These are phyloP conservation scores for Dryas drummondii DNA, from an alignment of 306 rosid species.

Conservation along the genomic window DNA sequence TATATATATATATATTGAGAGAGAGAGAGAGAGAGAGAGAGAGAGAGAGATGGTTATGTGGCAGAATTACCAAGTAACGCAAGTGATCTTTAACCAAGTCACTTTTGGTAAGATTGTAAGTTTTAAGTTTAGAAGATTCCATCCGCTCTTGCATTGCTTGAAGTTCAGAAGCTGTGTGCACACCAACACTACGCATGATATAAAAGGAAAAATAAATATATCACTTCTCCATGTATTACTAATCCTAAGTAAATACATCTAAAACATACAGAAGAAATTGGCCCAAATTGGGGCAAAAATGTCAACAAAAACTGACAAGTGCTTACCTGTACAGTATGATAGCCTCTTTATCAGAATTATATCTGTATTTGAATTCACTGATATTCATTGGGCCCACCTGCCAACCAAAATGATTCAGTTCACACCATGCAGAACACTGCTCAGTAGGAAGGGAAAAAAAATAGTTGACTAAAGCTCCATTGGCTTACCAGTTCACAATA, in stretches of 20 bases:
- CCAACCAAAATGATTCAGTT: conserved; percentile 26
- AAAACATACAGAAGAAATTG: not conserved
- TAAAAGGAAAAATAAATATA: conserved; percentile 8
- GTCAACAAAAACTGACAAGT: not conserved
- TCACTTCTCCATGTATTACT: not conserved
- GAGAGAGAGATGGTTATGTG: not conserved
- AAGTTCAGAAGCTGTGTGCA: conserved; percentile 73
- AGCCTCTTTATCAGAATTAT: conserved; percentile 53
- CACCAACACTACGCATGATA: conserved; percentile 68
- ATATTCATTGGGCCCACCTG: conserved; percentile 85
- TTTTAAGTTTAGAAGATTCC: conserved; percentile 61
- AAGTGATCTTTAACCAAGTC: conserved; percentile 93
- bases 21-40: not conserved
- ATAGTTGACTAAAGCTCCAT: conserved; percentile 3
- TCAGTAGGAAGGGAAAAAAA: not conserved
- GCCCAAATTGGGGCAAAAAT: not conserved
- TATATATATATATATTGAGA: not conserved
- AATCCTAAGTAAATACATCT: not conserved
- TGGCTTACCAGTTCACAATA: conserved; percentile 75
- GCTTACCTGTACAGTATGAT: conserved; percentile 81
- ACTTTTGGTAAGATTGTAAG: conserved; percentile 65
- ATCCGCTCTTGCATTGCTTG: conserved; percentile 55
- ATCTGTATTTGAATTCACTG: conserved; percentile 90
- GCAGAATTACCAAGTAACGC: conserved; percentile 74
- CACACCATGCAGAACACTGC: conserved; percentile 2